These are phyloP conservation scores for Myriangium duriaei DNA, from an alignment of 2,329 filamentous ascomycete genomes.

Conservation along the genomic window DNA sequence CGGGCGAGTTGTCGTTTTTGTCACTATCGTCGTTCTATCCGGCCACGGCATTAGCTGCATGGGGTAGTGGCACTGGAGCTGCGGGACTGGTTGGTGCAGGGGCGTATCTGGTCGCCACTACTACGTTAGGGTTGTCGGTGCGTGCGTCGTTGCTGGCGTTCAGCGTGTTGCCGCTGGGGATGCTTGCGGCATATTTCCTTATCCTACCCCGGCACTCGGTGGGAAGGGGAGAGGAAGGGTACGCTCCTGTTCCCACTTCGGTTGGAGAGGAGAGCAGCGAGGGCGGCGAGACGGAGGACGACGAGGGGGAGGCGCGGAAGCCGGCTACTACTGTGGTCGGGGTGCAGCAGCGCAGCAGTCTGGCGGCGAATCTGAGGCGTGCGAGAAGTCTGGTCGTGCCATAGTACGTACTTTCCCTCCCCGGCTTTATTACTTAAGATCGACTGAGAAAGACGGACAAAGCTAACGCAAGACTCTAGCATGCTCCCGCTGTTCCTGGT, in stretches of 20 bases:
- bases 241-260: conserved; percentile 21
- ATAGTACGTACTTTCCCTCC: conserved; percentile 45
- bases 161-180: conserved; percentile 65
- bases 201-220: conserved; percentile 60
- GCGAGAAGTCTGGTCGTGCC: conserved; percentile 59
- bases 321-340: background rate
- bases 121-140: conserved; percentile 63
- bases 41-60: conserved; percentile 71
- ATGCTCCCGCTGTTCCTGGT: conserved; percentile 89
- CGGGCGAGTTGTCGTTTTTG: conserved; percentile 81
- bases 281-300: conserved; percentile 30
- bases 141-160: conserved; percentile 62
- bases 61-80: conserved; percentile 85
- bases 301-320: conserved; percentile 19
- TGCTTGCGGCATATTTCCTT: conserved; percentile 77
- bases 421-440: background rate
- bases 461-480: conserved; percentile 21
- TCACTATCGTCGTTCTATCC: conserved; percentile 91
- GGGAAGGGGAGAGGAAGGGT: conserved; percentile 26
- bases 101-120: conserved; percentile 76
- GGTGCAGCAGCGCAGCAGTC: conserved; percentile 13
- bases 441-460: conserved; percentile 6
- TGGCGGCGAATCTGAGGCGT: conserved; percentile 43
- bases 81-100: conserved; percentile 80
- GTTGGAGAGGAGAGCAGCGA: conserved; percentile 43